Evolutionary conservation across 176 grass and related monocot genomes (phyloP), one percentile per base, ranked within the genome.

Genomic region (Raddia distichophylla): DNA sequence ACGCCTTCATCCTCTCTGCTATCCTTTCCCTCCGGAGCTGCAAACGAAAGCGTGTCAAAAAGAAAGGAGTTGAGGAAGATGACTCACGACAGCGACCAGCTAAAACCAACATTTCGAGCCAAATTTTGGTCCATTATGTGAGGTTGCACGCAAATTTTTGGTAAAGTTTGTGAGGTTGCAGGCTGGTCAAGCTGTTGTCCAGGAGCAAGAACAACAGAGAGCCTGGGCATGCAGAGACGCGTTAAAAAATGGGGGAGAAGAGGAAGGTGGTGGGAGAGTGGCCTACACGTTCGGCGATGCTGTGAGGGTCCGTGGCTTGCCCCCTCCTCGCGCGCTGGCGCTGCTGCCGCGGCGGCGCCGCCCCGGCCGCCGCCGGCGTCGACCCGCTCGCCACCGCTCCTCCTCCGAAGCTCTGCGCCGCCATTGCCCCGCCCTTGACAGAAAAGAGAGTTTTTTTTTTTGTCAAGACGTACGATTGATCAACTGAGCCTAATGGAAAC

Each of bases 21-120:
- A 98, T 98, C 90, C 92, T 93, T 72, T 98, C 95, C 86, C 95
- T 95, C 46, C 95, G 75, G 60, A 98, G 95, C 95, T 98, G 90
- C 89, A 69, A 69, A 33, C 74, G 74, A 65, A 57, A 60, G 14
- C 71, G 74, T 58, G 56, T 27, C 27, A 27, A 43, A 69, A 84
- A 78, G 4, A 53, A 53, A 61, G 61, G 61, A 61, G 46, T 62
- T 62, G 16, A 91, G 57, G 51, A 74, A 79, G 54, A 77, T 35
- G 51, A 51, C 54, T 69, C 6, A 15, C 6, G 40, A 1, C 54
- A 67, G 3, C 18, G 0, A 66, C 50, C 60, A 48, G 27, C 27
- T 27, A 27, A 1, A 27, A 27, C 27, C 27, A 27, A 27, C 27
- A 27, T 27, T 27, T 27, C 27, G 27, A 27, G 27, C 27, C 27